Conservation (phyloP, 2,329 filamentous ascomycete species). For the Cryoendolithus antarcticus region DNA sequence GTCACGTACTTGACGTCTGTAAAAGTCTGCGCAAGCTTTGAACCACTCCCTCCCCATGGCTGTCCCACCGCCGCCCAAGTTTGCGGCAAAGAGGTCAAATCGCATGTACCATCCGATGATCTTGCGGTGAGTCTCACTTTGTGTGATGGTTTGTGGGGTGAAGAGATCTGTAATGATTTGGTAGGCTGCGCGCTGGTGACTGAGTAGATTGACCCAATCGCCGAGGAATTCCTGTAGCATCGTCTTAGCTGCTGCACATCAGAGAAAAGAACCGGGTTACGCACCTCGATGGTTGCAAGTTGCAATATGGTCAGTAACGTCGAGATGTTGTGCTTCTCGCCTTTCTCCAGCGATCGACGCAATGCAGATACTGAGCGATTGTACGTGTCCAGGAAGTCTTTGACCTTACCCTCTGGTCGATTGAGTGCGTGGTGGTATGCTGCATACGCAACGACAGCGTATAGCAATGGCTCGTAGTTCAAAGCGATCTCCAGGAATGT, state of each 20-base stretch:
- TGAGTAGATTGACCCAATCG: constrained; percentile 87
- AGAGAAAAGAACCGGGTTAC: constrained; percentile 7
- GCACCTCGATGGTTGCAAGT: constrained; percentile 83
- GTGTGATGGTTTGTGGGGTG: constrained; percentile 60
- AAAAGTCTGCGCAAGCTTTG: constrained; percentile 49
- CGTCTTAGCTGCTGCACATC: neutral
- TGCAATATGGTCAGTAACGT: constrained; percentile 82
- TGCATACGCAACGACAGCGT: constrained; percentile 77
- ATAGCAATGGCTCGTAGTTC: constrained; percentile 67
- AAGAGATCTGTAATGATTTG: constrained; percentile 69
- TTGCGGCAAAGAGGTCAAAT: constrained; percentile 73
- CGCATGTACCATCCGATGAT: constrained; percentile 82
- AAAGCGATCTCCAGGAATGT: constrained; percentile 62
- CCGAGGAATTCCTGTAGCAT: constrained; percentile 72
- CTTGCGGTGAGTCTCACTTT: constrained; percentile 57
- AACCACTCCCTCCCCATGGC: constrained; percentile 72
- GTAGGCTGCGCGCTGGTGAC: constrained; percentile 81
- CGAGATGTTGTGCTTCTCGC: constrained; percentile 57
- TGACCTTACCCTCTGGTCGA: constrained; percentile 58
- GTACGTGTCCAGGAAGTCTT: constrained; percentile 79
- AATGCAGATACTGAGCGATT: constrained; percentile 74
- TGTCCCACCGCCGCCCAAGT: constrained; percentile 68
- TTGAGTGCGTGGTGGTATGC: constrained; percentile 72
- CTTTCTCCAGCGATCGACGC: constrained; percentile 56
- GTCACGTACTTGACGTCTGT: constrained; percentile 43